Percentiles rank a stretch among this genome's conserved stretches.
phyloP scores from a whole-genome alignment of 805 yeast species.

The Sugiyamaella mastotermitis region DNA sequence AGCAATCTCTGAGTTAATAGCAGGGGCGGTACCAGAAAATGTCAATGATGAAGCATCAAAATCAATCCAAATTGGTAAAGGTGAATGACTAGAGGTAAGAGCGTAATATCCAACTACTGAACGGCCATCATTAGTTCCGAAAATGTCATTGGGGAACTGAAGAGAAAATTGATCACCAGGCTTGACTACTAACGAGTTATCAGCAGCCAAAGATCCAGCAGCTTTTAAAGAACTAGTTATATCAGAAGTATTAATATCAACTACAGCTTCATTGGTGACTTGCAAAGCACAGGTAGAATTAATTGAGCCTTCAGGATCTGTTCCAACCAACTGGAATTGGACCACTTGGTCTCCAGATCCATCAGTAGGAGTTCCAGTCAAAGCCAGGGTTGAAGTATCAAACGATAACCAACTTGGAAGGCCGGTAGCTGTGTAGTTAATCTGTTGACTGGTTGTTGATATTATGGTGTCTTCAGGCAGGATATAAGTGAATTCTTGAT shows the following conservation, averaged over 20 bases:
- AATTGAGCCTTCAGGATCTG: conserved; percentile 48
- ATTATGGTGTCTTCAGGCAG: conserved; percentile 66
- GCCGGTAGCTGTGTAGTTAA: conserved; percentile 50
- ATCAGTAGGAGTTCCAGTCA: conserved; percentile 57
- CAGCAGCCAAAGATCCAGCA: conserved; percentile 74
- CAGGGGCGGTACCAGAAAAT: conserved; percentile 84
- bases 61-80: conserved; percentile 84
- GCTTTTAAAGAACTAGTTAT: conserved; percentile 51
- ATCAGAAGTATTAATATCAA: too few species aligned
- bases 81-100: conserved; percentile 70
- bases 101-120: conserved; percentile 69
- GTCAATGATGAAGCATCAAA: conserved; percentile 58
- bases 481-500: conserved; percentile 54
- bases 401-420: conserved; percentile 79
- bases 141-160: conserved; percentile 61
- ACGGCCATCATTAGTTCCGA: conserved; percentile 37
- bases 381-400: conserved; percentile 51
- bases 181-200: conserved; percentile 60
- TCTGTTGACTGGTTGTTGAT: conserved; percentile 34
- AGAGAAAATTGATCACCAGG: conserved; percentile 67
- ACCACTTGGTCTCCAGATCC: conserved; percentile 41
- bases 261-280: conserved; percentile 45
- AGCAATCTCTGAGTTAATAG: conserved; percentile 78
- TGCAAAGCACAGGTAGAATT: conserved; percentile 51
- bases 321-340: conserved; percentile 53